phyloP scores from a whole-genome alignment of 2,329 filamentous ascomycete genomes.

The Neocatenulostroma microsporum region DNA sequence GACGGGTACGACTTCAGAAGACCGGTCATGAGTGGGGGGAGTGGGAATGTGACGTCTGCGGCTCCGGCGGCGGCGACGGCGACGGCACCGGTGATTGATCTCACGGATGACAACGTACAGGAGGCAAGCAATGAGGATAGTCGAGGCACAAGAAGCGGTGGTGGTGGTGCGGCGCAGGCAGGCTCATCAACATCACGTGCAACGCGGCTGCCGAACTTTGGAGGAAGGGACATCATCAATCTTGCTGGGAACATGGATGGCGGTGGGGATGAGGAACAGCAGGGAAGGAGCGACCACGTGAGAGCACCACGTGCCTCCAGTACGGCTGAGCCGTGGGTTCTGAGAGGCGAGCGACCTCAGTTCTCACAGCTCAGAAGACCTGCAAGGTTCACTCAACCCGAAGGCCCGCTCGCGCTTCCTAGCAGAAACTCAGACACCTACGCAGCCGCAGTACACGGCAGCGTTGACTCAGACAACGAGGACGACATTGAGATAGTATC shows the following conservation, averaged over 20 bases:
- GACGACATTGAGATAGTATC: slow-evolving; percentile 14
- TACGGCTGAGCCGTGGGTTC: neutral
- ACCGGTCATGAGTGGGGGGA: slow-evolving; percentile 42
- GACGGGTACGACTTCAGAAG: slow-evolving; percentile 50
- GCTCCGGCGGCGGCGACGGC: too few relatives aligned
- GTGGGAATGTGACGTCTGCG: slow-evolving; percentile 9
- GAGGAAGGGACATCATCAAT: slow-evolving; percentile 21
- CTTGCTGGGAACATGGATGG: slow-evolving; percentile 5
- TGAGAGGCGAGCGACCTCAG: slow-evolving; percentile 4
- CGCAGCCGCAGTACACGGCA: slow-evolving; percentile 5
- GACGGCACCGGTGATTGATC: slow-evolving; percentile 27
- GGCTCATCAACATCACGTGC: slow-evolving; percentile 21
- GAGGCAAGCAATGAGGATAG: neutral
- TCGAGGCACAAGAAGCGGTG: neutral
- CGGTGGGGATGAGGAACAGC: neutral
- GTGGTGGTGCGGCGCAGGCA: neutral
- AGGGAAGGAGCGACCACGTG: neutral
- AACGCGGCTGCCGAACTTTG: slow-evolving; percentile 34
- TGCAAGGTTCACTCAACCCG: neutral
- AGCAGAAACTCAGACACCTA: too few relatives aligned
- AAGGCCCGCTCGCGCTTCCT: too few relatives aligned
- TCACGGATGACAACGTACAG: slow-evolving; percentile 27
- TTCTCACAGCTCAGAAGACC: slow-evolving; percentile 8
- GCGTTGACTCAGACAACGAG: slow-evolving; percentile 3
- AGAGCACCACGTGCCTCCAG: too few relatives aligned